Evolutionary conservation across 2,329 filamentous ascomycete species (phyloP).

Genomic region (Fusarium mundagurra): DNA sequence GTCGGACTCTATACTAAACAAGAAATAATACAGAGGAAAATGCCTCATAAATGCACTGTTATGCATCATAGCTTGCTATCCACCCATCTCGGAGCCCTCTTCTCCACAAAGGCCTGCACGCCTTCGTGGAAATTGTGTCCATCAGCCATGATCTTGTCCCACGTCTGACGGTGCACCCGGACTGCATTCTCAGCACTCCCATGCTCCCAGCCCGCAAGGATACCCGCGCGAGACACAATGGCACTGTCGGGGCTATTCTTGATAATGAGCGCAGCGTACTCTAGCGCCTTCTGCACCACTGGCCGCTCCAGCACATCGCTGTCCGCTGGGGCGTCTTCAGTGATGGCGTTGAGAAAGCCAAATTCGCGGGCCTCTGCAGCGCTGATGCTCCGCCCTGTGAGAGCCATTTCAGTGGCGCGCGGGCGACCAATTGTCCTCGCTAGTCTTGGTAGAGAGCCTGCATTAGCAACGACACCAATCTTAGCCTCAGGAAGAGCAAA

Average conservation of each 20-base stretch:
- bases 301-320: constrained; percentile 46
- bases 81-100: constrained; percentile 72
- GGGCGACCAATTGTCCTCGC: constrained; percentile 72
- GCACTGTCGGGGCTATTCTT: constrained; percentile 76
- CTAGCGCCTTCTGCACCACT: constrained; percentile 65
- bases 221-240: constrained; percentile 73
- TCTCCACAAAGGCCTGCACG: constrained; percentile 76
- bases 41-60: constrained; percentile 10
- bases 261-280: constrained; percentile 67
- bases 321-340: constrained; percentile 46
- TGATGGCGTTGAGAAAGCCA: constrained; percentile 74
- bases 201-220: constrained; percentile 76
- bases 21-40: background rate
- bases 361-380: constrained; percentile 68
- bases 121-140: constrained; percentile 78
- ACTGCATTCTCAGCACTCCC: constrained; percentile 68
- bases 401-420: constrained; percentile 73
- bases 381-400: constrained; percentile 66
- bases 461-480: constrained; percentile 75
- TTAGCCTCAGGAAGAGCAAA: constrained; percentile 79
- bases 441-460: constrained; percentile 75
- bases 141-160: constrained; percentile 66
- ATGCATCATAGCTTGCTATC: constrained; percentile 61
- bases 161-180: constrained; percentile 59
- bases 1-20: background rate